phyloP scores from a whole-genome alignment of 164 flowering plant species.

The Echeveria elegans region DNA sequence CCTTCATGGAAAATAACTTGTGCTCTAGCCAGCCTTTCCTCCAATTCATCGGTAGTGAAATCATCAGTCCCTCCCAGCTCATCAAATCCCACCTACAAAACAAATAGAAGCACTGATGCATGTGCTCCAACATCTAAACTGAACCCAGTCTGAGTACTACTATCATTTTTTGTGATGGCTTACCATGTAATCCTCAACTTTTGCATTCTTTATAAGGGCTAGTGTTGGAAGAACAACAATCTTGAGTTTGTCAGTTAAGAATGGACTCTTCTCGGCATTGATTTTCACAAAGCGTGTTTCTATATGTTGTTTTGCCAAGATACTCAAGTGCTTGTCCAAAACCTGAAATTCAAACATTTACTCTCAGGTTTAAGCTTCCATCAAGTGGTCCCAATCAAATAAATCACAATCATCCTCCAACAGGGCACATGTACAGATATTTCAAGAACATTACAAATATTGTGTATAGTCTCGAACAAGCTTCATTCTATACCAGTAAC shows the following conservation, averaged over 20 bases:
- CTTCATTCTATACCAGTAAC: background rate
- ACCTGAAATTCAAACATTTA: slow-evolving; percentile 43
- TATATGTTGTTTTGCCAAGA: slow-evolving; percentile 75
- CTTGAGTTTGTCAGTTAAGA: slow-evolving; percentile 82
- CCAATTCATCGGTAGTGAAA: slow-evolving; percentile 80
- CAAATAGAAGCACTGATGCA: background rate
- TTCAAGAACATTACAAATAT: background rate
- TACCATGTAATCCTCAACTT: slow-evolving; percentile 99
- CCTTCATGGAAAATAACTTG: slow-evolving; percentile 73
- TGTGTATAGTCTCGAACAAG: background rate
- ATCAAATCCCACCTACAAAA: slow-evolving; percentile 79
- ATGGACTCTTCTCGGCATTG: slow-evolving; percentile 91
- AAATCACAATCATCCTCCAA: background rate
- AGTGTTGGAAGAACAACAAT: slow-evolving; percentile 86
- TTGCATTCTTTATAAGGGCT: slow-evolving; percentile 84
- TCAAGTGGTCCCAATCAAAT: background rate
- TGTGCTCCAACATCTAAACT: background rate
- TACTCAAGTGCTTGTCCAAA: slow-evolving; percentile 78
- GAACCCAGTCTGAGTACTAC: no score
- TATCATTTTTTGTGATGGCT: slow-evolving; percentile 5
- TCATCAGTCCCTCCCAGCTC: slow-evolving; percentile 88
- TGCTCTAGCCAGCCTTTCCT: slow-evolving; percentile 79
- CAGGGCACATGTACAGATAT: background rate
- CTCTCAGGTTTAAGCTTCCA: background rate
- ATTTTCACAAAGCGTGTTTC: slow-evolving; percentile 95